Conservation (phyloP, 441 rosid genomes). For the Erodium trifolium region DNA sequence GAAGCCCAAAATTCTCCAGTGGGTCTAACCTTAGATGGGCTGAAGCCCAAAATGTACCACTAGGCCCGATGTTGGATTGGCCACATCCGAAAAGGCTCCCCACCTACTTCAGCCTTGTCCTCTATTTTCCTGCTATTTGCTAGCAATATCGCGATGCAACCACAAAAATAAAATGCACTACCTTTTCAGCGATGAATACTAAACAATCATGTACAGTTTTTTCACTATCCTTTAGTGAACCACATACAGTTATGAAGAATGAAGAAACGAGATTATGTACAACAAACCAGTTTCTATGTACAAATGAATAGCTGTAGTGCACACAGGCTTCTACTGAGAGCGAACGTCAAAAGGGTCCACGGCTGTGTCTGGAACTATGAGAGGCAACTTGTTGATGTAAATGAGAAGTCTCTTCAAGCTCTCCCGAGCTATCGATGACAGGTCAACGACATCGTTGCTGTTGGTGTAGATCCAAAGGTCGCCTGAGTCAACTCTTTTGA, state of each 20-base stretch:
- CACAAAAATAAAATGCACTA: too few species aligned
- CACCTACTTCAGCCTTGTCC: too few species aligned
- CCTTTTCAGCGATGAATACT: neutral
- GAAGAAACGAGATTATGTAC: neutral
- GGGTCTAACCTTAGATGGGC: too few species aligned
- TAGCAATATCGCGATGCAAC: too few species aligned
- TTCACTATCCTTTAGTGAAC: too few species aligned
- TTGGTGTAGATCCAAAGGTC: constrained; percentile 76
- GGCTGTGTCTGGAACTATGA: constrained; percentile 46
- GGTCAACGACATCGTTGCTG: constrained; percentile 39
- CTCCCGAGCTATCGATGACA: constrained; percentile 41
- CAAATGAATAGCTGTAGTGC: neutral
- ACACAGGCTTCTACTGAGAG: too few species aligned
- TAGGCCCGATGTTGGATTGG: too few species aligned
- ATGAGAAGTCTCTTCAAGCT: constrained; percentile 48
- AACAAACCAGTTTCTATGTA: neutral
- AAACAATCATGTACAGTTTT: neutral
- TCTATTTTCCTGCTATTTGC: too few species aligned
- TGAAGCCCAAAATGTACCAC: too few species aligned
- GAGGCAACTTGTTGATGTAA: constrained; percentile 69
- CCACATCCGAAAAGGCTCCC: too few species aligned
- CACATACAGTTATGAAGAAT: too few species aligned
- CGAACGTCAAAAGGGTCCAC: constrained; percentile 30
- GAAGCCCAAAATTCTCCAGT: too few species aligned
- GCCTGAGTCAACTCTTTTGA: constrained; percentile 55